Conservation (phyloP, 1,139 yeast genomes). For the Kurtzmaniella quercitrusa region DNA sequence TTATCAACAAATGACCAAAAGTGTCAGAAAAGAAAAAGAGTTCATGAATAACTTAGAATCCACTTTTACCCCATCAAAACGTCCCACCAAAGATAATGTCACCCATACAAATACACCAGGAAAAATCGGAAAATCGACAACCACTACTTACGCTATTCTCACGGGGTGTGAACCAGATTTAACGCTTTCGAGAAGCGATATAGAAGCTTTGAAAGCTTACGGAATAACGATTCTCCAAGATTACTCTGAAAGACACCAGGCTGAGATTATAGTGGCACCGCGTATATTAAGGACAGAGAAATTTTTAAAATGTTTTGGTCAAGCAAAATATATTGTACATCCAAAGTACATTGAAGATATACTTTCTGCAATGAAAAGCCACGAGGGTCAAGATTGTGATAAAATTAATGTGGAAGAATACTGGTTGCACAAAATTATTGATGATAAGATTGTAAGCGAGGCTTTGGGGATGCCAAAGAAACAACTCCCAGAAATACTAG, state of each 20-base stretch:
- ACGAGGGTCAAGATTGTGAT: conserved; percentile 12
- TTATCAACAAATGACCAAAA: conserved; percentile 47
- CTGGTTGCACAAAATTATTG: conserved; percentile 31
- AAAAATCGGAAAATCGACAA: conserved; percentile 8
- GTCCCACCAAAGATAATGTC: conserved; percentile 9
- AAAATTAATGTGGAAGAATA: conserved; percentile 29
- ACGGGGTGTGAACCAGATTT: conserved; percentile 62
- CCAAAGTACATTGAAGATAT: conserved; percentile 46
- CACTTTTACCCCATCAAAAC: conserved; percentile 9
- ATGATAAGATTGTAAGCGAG: conserved; percentile 23
- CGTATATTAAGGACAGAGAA: conserved; percentile 79
- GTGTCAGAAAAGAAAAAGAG: conserved; percentile 34
- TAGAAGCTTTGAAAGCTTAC: conserved; percentile 22
- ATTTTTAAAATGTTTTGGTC: conserved; percentile 51
- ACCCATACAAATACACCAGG: conserved; percentile 5
- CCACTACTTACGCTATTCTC: conserved; percentile 37
- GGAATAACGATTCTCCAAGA: conserved; percentile 42
- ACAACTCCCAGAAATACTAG: conserved; percentile 11
- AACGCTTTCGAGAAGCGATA: conserved; percentile 31
- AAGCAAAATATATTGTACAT: conserved; percentile 38
- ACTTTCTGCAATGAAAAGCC: conserved; percentile 20
- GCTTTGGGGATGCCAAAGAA: conserved; percentile 26
- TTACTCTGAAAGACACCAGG: conserved; percentile 18
- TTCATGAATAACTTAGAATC: conserved; percentile 33
- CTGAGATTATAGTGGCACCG: conserved; percentile 68